Percentiles rank a stretch among this genome's conserved stretches.
These are phyloP conservation scores for Xylaria intraflava DNA, from an alignment of 495 filamentous ascomycete genomes.

Conservation along the genomic window DNA sequence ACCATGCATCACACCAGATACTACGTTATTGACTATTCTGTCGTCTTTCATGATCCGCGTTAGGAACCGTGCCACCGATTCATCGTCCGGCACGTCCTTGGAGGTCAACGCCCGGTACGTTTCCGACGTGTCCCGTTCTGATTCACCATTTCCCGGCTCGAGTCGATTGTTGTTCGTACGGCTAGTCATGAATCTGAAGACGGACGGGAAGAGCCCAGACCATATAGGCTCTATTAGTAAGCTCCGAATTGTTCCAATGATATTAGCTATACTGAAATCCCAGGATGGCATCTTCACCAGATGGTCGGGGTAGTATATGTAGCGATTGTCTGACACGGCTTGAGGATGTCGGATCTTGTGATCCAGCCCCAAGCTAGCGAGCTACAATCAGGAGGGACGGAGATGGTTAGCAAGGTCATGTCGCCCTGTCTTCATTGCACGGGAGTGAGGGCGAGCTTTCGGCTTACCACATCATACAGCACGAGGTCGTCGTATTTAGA, in stretches of 20 bases:
- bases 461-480: conserved; percentile 39
- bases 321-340: conserved; percentile 57
- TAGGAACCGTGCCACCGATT: conserved; percentile 68
- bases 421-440: background rate
- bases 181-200: conserved; percentile 18
- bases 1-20: conserved; percentile 77
- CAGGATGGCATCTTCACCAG: conserved; percentile 63
- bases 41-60: conserved; percentile 45
- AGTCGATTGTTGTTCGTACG: background rate
- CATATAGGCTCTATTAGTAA: conserved; percentile 61
- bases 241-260: conserved; percentile 19
- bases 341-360: conserved; percentile 49
- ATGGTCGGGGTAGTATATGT: conserved; percentile 86
- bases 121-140: too few species aligned
- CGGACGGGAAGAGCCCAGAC: conserved; percentile 41
- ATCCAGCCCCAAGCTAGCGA: conserved; percentile 54
- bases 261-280: conserved; percentile 14
- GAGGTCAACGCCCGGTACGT: background rate
- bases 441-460: background rate
- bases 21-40: conserved; percentile 62
- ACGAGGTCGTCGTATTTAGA: conserved; percentile 35
- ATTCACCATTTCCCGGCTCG: too few species aligned
- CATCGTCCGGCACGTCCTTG: conserved; percentile 41
- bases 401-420: conserved; percentile 2
- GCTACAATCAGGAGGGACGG: conserved; percentile 36